Base-by-base conservation (phyloP, 192 early-diverging fungal species). In the Coemansia nantahalensis region DNA sequence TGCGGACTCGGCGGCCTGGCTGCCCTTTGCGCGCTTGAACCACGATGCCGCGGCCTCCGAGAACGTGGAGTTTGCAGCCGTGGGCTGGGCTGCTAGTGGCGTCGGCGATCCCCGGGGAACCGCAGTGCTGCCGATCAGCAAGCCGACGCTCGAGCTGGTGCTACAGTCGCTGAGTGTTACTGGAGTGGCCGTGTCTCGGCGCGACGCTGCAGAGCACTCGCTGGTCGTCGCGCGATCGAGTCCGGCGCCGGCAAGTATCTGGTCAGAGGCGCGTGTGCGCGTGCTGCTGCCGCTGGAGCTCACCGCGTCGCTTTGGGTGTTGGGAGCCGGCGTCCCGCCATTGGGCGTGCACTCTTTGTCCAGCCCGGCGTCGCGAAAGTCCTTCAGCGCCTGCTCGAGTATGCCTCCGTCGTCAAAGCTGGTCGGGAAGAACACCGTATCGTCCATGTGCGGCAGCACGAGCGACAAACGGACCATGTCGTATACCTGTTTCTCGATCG, bases 401-500 rank as follows among this genome's bases (percentile, higher is more conserved):
- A 88, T 79, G 3, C 79, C 86, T 17, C 84, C 72, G 15, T 75
- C 71, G 5, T 63, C 72, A 18, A 64, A 79, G 7, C 62, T 43
- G 3, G 83, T 66, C 24, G 81, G 75, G 61, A 84, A 89, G 55
- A 93, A 93, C 13, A 83, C 74, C 1, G 90, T 80, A 54, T 93
- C 89, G 54, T 95, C 93, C 84, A 95, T 86, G 46, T 93, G 86
- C 5, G 93, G 93, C 47, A 92, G 64, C 11, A 95, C 86, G 54
- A 95, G 68, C 16, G 81, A 84, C 53, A 84, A 84, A 5, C 84
- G 78, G 28, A 95, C 73, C 22, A 87, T 83, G 30, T 92, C 88
- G 58, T 88, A 83, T 49, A 95, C 84, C 48, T 89, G 82, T 56
- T 84, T 79, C 60, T 92, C 90, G 45, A 95, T 91, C 8, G 89